Evolutionary conservation across 179 eudicot species (phyloP).

Genomic region (Patellifolia procumbens): DNA sequence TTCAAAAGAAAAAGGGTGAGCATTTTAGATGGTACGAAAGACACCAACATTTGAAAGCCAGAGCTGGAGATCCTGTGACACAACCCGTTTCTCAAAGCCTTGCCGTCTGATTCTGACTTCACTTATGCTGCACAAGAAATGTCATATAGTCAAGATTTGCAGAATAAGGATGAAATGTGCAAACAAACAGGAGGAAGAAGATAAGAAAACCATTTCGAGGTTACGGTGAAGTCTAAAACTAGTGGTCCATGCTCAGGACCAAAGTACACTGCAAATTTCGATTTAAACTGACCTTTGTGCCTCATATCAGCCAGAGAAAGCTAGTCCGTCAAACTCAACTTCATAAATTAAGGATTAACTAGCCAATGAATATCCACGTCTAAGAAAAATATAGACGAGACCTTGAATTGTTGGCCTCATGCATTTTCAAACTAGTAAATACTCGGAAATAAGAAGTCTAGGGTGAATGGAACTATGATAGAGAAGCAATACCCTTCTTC

Average conservation of each 20-base stretch:
- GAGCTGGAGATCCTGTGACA: conserved; percentile 93
- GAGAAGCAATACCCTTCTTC: conserved; percentile 74
- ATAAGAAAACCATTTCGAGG: neutral
- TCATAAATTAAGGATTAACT: neutral
- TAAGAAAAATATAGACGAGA: neutral
- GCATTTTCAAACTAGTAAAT: neutral
- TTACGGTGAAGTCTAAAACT: neutral
- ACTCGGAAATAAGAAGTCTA: neutral
- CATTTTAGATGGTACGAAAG: neutral
- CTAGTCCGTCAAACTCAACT: neutral
- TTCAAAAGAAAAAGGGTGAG: neutral
- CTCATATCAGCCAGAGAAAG: neutral
- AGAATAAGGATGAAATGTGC: neutral
- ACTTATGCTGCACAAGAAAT: conserved; percentile 47
- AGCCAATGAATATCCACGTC: neutral
- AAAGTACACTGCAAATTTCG: no score
- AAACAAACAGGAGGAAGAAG: neutral
- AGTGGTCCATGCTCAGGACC: neutral
- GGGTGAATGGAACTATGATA: neutral
- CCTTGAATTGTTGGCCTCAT: neutral
- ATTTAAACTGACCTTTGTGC: neutral
- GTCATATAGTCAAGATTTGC: neutral
- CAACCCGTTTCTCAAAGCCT: conserved; percentile 98
- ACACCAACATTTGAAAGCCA: conserved; percentile 94
- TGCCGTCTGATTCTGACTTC: conserved; percentile 75